phyloP scores from a whole-genome alignment of 345 rosid genomes.

The Pugionium dolabratum region DNA sequence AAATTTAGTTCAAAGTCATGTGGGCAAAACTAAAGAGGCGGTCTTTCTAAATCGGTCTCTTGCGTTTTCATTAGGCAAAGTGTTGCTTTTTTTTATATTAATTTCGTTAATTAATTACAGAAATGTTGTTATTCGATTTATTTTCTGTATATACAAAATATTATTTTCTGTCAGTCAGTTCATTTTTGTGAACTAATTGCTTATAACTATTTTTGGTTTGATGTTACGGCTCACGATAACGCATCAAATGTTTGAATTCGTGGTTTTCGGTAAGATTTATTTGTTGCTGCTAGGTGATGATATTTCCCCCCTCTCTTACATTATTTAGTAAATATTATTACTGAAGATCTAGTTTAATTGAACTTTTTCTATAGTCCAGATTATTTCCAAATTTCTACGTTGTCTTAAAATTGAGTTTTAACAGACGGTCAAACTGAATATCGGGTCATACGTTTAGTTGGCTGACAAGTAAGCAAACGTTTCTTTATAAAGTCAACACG shows the following conservation, averaged over 20 bases:
- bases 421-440: no score
- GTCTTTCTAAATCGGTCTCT: constrained; percentile 14
- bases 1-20: constrained; percentile 29
- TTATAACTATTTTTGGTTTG: background rate
- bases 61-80: constrained; percentile 41
- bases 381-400: background rate
- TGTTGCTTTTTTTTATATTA: constrained; percentile 17
- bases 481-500: background rate
- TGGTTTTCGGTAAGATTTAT: background rate
- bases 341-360: background rate
- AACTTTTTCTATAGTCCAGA: background rate
- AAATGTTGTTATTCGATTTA: constrained; percentile 13
- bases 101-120: constrained; percentile 8
- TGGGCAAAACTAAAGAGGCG: background rate
- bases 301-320: background rate
- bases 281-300: background rate
- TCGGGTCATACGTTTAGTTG: background rate
- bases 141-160: background rate
- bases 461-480: constrained; percentile 16
- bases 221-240: background rate
- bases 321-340: background rate
- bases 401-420: no score
- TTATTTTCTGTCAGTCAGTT: constrained; percentile 17
- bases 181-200: background rate
- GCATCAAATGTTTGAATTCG: constrained; percentile 13